phyloP scores from a whole-genome alignment of 345 rosid species.

The Tarenaya hassleriana region DNA sequence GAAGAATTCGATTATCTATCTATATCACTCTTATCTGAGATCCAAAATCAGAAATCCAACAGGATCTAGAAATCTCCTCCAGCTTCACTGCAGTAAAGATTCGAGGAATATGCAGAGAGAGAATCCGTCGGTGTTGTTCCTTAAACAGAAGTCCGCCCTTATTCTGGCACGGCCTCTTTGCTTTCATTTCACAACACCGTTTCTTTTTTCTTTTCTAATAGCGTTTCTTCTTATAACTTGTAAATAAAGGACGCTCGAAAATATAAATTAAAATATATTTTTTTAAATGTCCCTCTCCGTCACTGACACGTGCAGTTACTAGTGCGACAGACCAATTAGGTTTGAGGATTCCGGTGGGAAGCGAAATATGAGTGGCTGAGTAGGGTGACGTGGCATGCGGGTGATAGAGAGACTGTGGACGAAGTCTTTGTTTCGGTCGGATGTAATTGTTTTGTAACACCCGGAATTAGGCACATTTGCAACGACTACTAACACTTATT shows the following conservation, averaged over 20 bases:
- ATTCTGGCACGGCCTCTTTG: slow-evolving; percentile 22
- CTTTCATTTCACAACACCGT: slow-evolving; percentile 37
- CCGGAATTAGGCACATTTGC: too few relatives aligned
- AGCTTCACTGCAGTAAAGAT: slow-evolving; percentile 16
- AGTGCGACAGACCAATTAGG: background rate
- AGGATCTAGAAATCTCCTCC: slow-evolving; percentile 16
- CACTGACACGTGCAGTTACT: background rate
- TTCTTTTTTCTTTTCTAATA: too few relatives aligned
- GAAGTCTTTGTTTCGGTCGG: too few relatives aligned
- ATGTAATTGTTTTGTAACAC: too few relatives aligned
- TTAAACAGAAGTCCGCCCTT: slow-evolving; percentile 14
- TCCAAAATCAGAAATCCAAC: slow-evolving; percentile 7
- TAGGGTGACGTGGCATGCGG: too few relatives aligned
- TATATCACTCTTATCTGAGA: too few relatives aligned
- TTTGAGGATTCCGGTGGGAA: background rate
- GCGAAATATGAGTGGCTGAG: background rate
- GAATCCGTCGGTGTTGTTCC: slow-evolving; percentile 16
- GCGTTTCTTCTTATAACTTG: too few relatives aligned
- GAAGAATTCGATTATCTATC: slow-evolving; percentile 12
- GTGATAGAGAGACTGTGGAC: too few relatives aligned
- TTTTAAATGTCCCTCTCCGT: background rate
- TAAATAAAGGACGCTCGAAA: too few relatives aligned
- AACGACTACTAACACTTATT: too few relatives aligned
- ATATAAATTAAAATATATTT: background rate
- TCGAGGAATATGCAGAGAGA: background rate